A percentile compares a stretch with the other conserved stretches of the same genome.
These are phyloP conservation scores for Trypanosoma rangeli DNA, from an alignment of 208 protist genomes.

Conservation along the genomic window DNA sequence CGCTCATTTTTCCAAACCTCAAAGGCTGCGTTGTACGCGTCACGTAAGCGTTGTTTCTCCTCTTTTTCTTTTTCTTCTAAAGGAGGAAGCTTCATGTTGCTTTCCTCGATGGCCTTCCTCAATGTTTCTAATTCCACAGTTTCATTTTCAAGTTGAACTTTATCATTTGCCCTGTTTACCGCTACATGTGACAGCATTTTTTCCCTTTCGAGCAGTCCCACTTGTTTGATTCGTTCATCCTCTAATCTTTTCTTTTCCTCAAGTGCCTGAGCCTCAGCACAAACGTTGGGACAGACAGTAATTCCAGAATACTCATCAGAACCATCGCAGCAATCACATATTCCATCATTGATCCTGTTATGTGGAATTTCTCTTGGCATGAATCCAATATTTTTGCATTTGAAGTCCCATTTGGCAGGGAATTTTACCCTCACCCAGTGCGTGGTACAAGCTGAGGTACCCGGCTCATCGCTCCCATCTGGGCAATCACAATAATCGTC, in stretches of 20 bases:
- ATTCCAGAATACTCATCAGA: constrained; percentile 74
- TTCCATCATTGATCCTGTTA: constrained; percentile 89
- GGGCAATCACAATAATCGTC: constrained; percentile 96
- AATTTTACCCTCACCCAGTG: constrained; percentile 18
- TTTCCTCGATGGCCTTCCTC: constrained; percentile 16
- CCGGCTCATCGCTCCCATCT: constrained; percentile 95
- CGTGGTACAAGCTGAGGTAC: constrained; percentile 66
- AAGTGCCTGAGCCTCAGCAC: constrained; percentile 42
- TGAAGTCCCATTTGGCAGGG: constrained; percentile 50
- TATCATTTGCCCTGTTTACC: constrained; percentile 25
- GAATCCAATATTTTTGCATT: constrained; percentile 79
- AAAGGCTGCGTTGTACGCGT: constrained; percentile 30
- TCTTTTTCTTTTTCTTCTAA: constrained; percentile 32
- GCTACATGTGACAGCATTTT: constrained; percentile 32
- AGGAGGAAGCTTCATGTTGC: constrained; percentile 12
- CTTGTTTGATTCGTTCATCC: constrained; percentile 26
- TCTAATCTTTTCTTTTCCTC: constrained; percentile 25
- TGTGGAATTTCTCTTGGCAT: constrained; percentile 51
- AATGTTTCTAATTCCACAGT: constrained; percentile 14
- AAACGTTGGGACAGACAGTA: constrained; percentile 64
- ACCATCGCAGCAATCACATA: constrained; percentile 95
- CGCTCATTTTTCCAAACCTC: constrained; percentile 20
- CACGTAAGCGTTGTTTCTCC: constrained; percentile 28
- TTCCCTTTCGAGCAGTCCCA: constrained; percentile 24
- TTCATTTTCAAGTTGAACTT: constrained; percentile 26